These are phyloP conservation scores for Talaromyces islandicus DNA, from an alignment of 2,329 filamentous ascomycete species.

Conservation along the genomic window DNA sequence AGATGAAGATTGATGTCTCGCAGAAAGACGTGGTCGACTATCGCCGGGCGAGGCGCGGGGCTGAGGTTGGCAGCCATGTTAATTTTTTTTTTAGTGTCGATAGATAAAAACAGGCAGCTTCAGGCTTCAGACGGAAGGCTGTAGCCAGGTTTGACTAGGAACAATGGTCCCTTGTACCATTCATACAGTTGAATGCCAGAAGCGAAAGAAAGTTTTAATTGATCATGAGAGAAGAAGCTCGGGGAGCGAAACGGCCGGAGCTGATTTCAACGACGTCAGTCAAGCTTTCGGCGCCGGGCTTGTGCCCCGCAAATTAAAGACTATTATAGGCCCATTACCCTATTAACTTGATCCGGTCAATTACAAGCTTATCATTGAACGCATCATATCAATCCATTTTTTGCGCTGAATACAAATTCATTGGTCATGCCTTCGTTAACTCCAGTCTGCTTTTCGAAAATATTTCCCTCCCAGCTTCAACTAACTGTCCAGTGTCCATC, in stretches of 20 bases:
- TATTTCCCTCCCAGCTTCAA: neutral
- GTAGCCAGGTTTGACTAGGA: neutral
- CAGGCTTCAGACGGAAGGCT: neutral
- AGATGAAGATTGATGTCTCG: conserved; percentile 40
- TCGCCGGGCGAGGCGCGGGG: conserved; percentile 24
- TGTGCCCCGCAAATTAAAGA: neutral
- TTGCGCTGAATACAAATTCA: neutral
- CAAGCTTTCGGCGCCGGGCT: neutral
- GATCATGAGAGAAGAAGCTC: neutral
- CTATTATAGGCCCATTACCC: no score
- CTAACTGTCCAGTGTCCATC: neutral
- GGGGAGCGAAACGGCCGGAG: neutral
- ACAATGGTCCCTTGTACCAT: neutral
- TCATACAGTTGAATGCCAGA: neutral
- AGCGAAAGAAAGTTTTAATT: neutral
- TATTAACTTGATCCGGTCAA: neutral
- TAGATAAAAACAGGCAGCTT: neutral
- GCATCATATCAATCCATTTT: neutral
- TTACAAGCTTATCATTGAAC: neutral
- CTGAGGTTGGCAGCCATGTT: conserved; percentile 20
- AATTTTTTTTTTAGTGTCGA: no score
- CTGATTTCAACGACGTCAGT: neutral
- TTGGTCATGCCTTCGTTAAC: neutral
- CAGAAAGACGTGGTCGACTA: conserved; percentile 35
- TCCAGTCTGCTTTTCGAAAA: neutral